These are phyloP conservation scores for Akanthomyces lecanii DNA, from an alignment of 2,329 filamentous ascomycete genomes.

Conservation along the genomic window DNA sequence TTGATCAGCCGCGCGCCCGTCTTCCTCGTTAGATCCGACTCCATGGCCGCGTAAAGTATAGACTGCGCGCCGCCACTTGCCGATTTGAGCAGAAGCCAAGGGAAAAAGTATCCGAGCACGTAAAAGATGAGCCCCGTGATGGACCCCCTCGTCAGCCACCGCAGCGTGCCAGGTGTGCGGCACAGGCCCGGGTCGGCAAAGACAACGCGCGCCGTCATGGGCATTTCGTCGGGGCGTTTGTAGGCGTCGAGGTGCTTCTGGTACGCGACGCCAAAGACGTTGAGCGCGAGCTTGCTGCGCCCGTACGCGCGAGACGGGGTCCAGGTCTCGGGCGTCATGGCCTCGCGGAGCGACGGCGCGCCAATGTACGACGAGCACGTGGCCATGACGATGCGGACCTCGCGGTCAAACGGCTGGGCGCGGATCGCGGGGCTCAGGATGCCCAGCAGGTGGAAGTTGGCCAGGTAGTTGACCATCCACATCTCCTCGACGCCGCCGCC, in stretches of 20 bases:
- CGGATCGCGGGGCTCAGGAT: conserved; percentile 87
- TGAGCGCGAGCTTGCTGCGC: conserved; percentile 71
- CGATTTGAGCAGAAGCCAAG: conserved; percentile 87
- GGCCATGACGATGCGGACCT: conserved; percentile 81
- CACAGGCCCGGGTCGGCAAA: conserved; percentile 82
- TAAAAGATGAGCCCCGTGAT: conserved; percentile 77
- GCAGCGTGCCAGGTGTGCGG: conserved; percentile 79
- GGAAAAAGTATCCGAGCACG: conserved; percentile 69
- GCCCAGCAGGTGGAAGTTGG: conserved; percentile 90
- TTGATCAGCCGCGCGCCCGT: conserved; percentile 72
- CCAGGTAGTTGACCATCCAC: conserved; percentile 93
- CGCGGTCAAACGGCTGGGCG: conserved; percentile 87
- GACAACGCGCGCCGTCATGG: conserved; percentile 77
- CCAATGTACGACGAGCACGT: conserved; percentile 87
- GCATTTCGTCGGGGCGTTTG: conserved; percentile 75
- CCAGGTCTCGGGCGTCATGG: conserved; percentile 47
- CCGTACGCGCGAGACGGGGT: conserved; percentile 57
- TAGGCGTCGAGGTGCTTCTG: conserved; percentile 88
- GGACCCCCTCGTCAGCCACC: conserved; percentile 82
- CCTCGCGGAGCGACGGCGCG: conserved; percentile 61
- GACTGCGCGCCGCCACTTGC: conserved; percentile 80
- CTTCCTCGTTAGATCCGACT: conserved; percentile 59
- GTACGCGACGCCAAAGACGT: conserved; percentile 83
- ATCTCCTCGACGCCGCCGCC: conserved; percentile 87
- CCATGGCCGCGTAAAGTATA: conserved; percentile 82